These are phyloP conservation scores for Butyriboletus loyo DNA, from an alignment of 768 basidiomycete genomes.

Conservation along the genomic window DNA sequence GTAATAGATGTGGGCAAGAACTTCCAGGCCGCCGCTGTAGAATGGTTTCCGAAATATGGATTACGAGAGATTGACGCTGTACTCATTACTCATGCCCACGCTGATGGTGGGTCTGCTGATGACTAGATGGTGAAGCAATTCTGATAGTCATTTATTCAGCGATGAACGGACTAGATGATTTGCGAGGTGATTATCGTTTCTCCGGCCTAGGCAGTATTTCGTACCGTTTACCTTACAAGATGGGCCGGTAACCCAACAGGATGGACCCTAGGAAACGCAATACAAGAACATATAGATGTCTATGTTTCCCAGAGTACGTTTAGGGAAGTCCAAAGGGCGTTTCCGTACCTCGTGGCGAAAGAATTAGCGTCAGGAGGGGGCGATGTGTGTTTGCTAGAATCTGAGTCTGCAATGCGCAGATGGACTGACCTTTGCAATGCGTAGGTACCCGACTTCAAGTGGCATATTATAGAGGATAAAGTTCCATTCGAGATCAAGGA, in stretches of 20 bases:
- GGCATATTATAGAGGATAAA: slow-evolving; percentile 75
- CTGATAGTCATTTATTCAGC: slow-evolving; percentile 39
- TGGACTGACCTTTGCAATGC: slow-evolving; percentile 3
- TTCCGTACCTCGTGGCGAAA: slow-evolving; percentile 78
- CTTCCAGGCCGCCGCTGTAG: slow-evolving; percentile 56
- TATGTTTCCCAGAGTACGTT: slow-evolving; percentile 69
- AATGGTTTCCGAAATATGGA: slow-evolving; percentile 69
- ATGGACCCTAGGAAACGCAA: slow-evolving; percentile 66
- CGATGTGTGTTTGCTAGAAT: slow-evolving; percentile 45
- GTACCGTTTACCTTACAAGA: slow-evolving; percentile 3
- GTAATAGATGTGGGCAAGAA: slow-evolving; percentile 86
- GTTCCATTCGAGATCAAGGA: slow-evolving; percentile 64
- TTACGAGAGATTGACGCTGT: slow-evolving; percentile 71
- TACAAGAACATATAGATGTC: slow-evolving; percentile 72
- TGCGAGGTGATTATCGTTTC: slow-evolving; percentile 54
- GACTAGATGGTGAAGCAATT: neutral
- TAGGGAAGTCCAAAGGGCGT: slow-evolving; percentile 60
- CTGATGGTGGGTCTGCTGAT: slow-evolving; percentile 52
- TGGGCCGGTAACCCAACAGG: slow-evolving; percentile 36
- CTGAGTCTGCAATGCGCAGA: neutral
- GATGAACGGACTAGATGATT: slow-evolving; percentile 87
- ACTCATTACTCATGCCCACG: slow-evolving; percentile 85
- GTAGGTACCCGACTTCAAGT: slow-evolving; percentile 79
- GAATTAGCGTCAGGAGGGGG: slow-evolving; percentile 79
- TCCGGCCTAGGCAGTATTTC: neutral